These are phyloP conservation scores for Bothriochloa decipiens DNA, from an alignment of 176 grass and related monocot genomes.

Conservation along the genomic window DNA sequence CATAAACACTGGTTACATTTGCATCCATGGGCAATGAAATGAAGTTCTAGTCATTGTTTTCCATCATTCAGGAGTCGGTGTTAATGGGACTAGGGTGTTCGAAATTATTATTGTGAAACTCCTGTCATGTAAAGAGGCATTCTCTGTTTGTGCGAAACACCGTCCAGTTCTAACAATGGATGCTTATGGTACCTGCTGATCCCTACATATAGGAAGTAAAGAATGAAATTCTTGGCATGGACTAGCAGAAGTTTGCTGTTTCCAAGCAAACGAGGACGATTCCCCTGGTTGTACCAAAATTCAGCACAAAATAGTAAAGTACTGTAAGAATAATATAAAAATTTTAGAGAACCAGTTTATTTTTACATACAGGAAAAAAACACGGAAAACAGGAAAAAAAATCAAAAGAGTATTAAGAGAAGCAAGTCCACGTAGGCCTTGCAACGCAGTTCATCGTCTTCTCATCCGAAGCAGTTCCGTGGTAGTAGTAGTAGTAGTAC, in stretches of 20 bases:
- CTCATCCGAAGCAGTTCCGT: not conserved
- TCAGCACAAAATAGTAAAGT: not conserved
- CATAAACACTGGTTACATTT: not conserved
- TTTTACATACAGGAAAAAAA: too few relatives aligned
- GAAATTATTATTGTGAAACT: not conserved
- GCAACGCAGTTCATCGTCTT: not conserved
- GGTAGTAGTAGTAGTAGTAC: not conserved
- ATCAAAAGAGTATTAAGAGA: too few relatives aligned
- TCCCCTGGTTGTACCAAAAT: not conserved
- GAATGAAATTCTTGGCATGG: not conserved
- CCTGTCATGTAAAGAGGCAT: not conserved
- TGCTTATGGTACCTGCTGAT: not conserved
- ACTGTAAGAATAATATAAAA: not conserved
- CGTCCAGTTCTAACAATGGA: not conserved
- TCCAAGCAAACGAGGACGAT: not conserved
- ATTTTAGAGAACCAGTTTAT: too few relatives aligned
- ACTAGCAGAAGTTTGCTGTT: too few relatives aligned
- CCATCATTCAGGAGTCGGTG: not conserved
- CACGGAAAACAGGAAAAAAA: too few relatives aligned
- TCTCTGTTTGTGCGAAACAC: not conserved
- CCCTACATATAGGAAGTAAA: not conserved
- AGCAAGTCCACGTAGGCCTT: too few relatives aligned
- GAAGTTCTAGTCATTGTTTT: not conserved
- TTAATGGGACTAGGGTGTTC: not conserved
- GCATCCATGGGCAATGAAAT: constrained; percentile 1